Evolutionary conservation across 2,329 filamentous ascomycete species (phyloP).

Genomic region (Pyricularia grisea): DNA sequence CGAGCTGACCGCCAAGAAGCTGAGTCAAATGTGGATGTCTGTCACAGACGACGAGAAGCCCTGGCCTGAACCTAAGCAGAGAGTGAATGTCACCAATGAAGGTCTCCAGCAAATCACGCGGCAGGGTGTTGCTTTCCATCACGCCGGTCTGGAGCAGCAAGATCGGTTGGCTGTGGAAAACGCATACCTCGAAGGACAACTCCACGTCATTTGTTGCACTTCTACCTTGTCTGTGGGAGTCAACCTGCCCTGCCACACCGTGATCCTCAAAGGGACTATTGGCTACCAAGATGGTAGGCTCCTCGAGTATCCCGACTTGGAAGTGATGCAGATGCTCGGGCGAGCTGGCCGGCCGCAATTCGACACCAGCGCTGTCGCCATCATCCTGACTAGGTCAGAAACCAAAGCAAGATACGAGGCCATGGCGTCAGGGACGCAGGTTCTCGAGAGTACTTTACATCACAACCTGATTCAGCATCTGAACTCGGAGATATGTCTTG

Average conservation of each 20-base stretch:
- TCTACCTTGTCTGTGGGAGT: slow-evolving; percentile 77
- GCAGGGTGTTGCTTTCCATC: slow-evolving; percentile 69
- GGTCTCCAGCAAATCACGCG: slow-evolving; percentile 44
- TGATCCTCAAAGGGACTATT: slow-evolving; percentile 73
- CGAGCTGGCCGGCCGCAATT: slow-evolving; percentile 78
- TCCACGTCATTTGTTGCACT: slow-evolving; percentile 78
- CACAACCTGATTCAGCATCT: slow-evolving; percentile 72
- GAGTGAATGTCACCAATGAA: slow-evolving; percentile 42
- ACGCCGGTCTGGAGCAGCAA: slow-evolving; percentile 58
- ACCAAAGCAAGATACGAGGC: slow-evolving; percentile 59
- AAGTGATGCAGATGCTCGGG: slow-evolving; percentile 87
- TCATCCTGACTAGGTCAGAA: slow-evolving; percentile 67
- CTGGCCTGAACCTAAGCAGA: slow-evolving; percentile 51
- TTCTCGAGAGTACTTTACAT: slow-evolving; percentile 71
- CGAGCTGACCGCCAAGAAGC: slow-evolving; percentile 53
- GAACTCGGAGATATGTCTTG: slow-evolving; percentile 74
- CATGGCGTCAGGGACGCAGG: slow-evolving; percentile 64
- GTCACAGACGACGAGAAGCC: slow-evolving; percentile 39
- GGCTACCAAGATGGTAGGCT: slow-evolving; percentile 49
- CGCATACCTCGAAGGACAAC: slow-evolving; percentile 59
- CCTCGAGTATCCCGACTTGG: slow-evolving; percentile 70
- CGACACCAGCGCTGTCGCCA: slow-evolving; percentile 63
- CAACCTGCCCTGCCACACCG: slow-evolving; percentile 75
- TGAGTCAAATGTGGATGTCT: slow-evolving; percentile 54
- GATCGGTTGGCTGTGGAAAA: slow-evolving; percentile 61